Percentiles rank a stretch among this genome's conserved stretches.
These are phyloP conservation scores for Aspergillus novofumigatus DNA, from an alignment of 2,329 filamentous ascomycete species.

Conservation along the genomic window DNA sequence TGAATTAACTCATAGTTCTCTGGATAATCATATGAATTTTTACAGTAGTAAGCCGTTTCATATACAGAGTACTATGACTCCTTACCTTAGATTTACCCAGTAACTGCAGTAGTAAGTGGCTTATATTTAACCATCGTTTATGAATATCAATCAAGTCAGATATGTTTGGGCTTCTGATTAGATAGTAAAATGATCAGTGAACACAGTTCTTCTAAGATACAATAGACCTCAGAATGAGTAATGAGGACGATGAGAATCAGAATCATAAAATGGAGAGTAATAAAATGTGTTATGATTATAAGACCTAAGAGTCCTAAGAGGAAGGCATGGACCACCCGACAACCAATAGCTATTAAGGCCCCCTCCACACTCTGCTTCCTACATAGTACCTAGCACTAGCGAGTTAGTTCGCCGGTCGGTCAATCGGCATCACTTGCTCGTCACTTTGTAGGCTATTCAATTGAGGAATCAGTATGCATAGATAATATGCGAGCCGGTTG, in stretches of 20 bases:
- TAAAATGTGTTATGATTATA: not conserved
- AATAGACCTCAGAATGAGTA: not conserved
- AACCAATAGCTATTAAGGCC: not conserved
- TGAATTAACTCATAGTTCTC: not conserved
- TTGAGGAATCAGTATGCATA: conserved; percentile 1
- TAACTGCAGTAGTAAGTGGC: not conserved
- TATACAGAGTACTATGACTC: not conserved
- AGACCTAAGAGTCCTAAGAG: not conserved
- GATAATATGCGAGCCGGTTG: not conserved
- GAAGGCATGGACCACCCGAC: not conserved
- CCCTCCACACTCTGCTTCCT: not conserved
- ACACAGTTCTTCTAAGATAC: not conserved
- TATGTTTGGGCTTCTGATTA: no score
- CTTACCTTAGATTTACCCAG: not conserved
- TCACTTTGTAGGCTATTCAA: conserved; percentile 1
- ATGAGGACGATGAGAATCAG: not conserved
- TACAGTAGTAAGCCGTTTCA: not conserved
- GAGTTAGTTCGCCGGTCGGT: conserved; percentile 8
- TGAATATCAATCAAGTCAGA: no score
- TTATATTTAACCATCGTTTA: no score
- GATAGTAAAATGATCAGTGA: not conserved
- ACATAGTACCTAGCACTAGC: not conserved
- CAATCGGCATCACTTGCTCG: conserved; percentile 16
- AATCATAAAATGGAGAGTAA: not conserved
- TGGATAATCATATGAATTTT: not conserved